A percentile compares a stretch with the other conserved stretches of the same genome.
phyloP scores from a whole-genome alignment of 371 early-diverging fungal genomes.

The Funneliformis caledonium region DNA sequence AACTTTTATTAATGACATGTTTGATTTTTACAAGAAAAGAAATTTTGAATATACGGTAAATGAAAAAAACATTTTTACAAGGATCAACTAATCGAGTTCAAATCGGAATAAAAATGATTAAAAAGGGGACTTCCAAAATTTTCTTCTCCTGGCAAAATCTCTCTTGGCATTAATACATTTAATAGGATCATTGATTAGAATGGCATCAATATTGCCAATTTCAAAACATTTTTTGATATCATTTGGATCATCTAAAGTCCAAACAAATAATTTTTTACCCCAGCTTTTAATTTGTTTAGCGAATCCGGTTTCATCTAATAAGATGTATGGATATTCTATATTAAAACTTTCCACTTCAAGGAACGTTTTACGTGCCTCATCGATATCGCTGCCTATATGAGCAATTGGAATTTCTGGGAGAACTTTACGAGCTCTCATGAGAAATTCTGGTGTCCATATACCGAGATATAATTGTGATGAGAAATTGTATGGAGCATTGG shows the following conservation, averaged over 20 bases:
- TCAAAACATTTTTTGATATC: constrained; percentile 56
- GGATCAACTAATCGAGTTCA: too few species aligned
- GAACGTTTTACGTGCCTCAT: neutral
- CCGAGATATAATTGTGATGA: constrained; percentile 37
- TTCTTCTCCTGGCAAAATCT: neutral
- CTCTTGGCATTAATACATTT: constrained; percentile 30
- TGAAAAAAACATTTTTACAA: too few species aligned
- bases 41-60: too few species aligned
- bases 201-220: constrained; percentile 57
- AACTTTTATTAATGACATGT: too few species aligned
- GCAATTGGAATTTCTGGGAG: constrained; percentile 27
- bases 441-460: constrained; percentile 22
- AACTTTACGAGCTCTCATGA: neutral
- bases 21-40: too few species aligned
- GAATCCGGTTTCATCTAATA: constrained; percentile 22
- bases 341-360: constrained; percentile 37
- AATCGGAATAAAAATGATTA: too few species aligned
- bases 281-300: neutral
- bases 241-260: constrained; percentile 64
- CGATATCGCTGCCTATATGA: constrained; percentile 12
- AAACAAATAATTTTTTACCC: constrained; percentile 44
- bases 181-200: constrained; percentile 53
- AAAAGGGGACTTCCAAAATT: neutral
- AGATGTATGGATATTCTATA: constrained; percentile 8
- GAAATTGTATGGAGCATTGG: constrained; percentile 43